Percentiles rank a stretch among this genome's conserved stretches.
These are phyloP conservation scores for Kazachstania bromeliacearum DNA, from an alignment of 805 yeast species.

Conservation along the genomic window DNA sequence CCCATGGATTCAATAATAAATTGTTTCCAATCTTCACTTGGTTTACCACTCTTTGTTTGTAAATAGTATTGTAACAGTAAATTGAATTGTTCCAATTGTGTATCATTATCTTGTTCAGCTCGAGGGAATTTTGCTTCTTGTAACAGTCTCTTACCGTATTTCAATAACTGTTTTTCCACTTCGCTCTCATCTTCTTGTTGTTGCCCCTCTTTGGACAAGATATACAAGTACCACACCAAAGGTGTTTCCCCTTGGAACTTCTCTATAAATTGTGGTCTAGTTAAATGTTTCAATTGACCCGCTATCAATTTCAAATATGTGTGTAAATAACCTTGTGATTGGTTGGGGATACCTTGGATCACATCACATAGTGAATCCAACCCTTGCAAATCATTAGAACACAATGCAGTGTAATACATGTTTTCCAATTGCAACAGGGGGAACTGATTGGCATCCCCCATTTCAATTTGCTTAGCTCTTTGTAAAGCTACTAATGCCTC, in stretches of 20 bases:
- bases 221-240: too few species aligned
- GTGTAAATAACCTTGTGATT: too few species aligned
- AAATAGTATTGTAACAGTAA: conserved; percentile 23
- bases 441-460: too few species aligned
- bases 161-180: conserved; percentile 15
- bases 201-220: too few species aligned
- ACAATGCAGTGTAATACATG: conserved; percentile 18
- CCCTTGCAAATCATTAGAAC: too few species aligned
- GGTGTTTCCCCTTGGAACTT: too few species aligned
- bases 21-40: conserved; percentile 10
- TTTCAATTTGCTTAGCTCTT: not conserved
- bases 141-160: conserved; percentile 14
- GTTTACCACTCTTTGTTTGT: conserved; percentile 10
- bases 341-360: too few species aligned
- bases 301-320: too few species aligned
- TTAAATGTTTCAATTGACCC: too few species aligned
- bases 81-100: conserved; percentile 26
- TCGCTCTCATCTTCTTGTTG: too few species aligned
- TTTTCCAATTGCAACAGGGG: conserved; percentile 22
- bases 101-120: conserved; percentile 32
- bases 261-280: too few species aligned
- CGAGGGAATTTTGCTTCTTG: conserved; percentile 34
- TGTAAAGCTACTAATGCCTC: conserved; percentile 3
- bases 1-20: conserved; percentile 30
- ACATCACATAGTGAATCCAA: too few species aligned